Base-by-base conservation (phyloP, 768 basidiomycete genomes). In the Tricholoma bakamatsutake region DNA sequence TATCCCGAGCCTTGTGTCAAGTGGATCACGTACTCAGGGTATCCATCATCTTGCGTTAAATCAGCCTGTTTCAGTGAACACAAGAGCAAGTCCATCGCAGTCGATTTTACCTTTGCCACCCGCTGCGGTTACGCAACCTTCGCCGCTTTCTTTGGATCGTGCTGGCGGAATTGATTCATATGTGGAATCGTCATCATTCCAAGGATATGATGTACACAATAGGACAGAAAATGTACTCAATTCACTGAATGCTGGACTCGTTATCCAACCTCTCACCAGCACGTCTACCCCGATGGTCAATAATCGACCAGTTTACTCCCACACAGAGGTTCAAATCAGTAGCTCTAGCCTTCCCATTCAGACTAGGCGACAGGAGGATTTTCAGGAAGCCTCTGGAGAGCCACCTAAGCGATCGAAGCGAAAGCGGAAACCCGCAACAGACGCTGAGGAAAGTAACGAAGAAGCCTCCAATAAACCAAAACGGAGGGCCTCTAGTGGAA, bases 401-500 rank as follows among this genome's bases (percentile, higher is more conserved):
- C 50, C 27, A 39, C 33, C 27, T 54, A 59, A 48, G 46, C 43
- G 50, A 15, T 21, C 43, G 21, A 63, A 59, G 48, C 53, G 62
- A 53, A 70, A 63, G 50, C 64, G 60, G 24, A 65, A 56, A 34
- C 10, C 52, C 4, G 58, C 60, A 9, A 28, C 52, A 35, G 56
- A 55, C 47, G 57, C 49, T 8, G 64, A 65, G 18, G 58, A 35
- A 12, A 57, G 62, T 9, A 63, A 63, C 4, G 58, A 59, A 9
- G 55, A 33, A 12, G 31, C 51, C 31, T 21, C 46, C 42, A 50
- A 50, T 13, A 63, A 61, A n/a, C 53, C 56, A 46, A 69, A 68
- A 56, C 65, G 71, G 30, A 70, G 56, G 12, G 59, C 61, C 24
- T 57, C 62, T 10, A 62, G 62, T 51, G 64, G 63, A 37, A 64